Conservation (phyloP, 441 rosid species). For the Adansonia gregorii region DNA sequence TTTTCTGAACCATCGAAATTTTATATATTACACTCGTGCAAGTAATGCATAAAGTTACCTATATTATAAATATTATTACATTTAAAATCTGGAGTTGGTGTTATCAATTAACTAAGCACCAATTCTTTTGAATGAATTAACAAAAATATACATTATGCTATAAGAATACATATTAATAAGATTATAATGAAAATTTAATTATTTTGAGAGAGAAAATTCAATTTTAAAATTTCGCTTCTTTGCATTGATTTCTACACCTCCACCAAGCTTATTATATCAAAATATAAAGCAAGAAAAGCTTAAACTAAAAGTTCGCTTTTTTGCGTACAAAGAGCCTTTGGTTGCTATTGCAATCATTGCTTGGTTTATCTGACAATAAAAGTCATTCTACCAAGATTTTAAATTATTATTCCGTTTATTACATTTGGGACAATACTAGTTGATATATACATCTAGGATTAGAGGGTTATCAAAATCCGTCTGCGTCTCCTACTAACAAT, state of each 20-base stretch:
- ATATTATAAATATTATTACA: too few species aligned
- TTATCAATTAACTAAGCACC: too few species aligned
- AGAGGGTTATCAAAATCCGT: neutral
- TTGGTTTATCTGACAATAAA: conserved; percentile 25
- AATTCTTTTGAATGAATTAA: too few species aligned
- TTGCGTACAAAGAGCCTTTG: conserved; percentile 17
- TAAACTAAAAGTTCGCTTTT: conserved; percentile 20
- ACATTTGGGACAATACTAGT: conserved; percentile 29
- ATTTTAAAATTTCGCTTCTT: too few species aligned
- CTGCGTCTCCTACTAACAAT: neutral
- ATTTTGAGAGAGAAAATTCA: too few species aligned
- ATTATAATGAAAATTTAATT: too few species aligned
- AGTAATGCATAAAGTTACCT: too few species aligned
- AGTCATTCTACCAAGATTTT: conserved; percentile 24
- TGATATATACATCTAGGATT: conserved; percentile 38
- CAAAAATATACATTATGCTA: too few species aligned
- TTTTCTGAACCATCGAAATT: too few species aligned
- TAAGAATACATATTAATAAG: too few species aligned
- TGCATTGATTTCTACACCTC: neutral
- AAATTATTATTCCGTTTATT: conserved; percentile 21
- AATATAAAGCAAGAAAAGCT: conserved; percentile 15
- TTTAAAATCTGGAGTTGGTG: too few species aligned
- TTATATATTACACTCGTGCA: too few species aligned
- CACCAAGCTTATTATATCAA: neutral
- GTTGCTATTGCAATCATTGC: conserved; percentile 23